Percentiles rank a stretch among this genome's conserved stretches.
phyloP scores from a whole-genome alignment of 352 stramenopile genomes.

The Phytophthora pini region DNA sequence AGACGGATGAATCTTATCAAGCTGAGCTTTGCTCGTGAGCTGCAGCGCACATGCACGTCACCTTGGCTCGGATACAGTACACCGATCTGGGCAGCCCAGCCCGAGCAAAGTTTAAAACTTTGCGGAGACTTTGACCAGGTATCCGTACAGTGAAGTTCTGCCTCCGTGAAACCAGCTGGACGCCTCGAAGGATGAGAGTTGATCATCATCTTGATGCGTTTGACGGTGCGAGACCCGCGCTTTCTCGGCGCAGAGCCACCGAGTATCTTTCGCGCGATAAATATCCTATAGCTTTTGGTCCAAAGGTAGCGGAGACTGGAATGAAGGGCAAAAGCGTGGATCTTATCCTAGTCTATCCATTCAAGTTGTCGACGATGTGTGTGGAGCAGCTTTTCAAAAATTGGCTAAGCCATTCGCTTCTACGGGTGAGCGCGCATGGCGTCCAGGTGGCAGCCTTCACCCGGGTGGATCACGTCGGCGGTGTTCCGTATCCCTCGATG shows the following conservation, averaged over 20 bases:
- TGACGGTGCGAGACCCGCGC: background rate
- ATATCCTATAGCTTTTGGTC: no score
- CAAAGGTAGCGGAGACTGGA: no score
- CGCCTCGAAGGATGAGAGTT: constrained; percentile 5
- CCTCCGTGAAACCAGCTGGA: constrained; percentile 9
- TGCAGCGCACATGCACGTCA: background rate
- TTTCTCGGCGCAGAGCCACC: background rate
- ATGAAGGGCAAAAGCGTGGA: background rate
- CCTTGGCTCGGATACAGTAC: constrained; percentile 6
- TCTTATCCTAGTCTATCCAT: constrained; percentile 21
- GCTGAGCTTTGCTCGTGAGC: constrained; percentile 5
- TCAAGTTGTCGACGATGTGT: constrained; percentile 4
- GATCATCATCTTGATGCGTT: constrained; percentile 8
- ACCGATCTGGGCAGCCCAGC: constrained; percentile 14
- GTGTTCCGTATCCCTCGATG: constrained; percentile 3
- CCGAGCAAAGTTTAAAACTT: background rate
- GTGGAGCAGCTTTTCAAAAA: background rate
- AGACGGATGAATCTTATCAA: constrained; percentile 8
- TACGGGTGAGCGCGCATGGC: background rate
- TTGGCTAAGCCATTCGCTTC: constrained; percentile 6
- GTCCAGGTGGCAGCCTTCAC: constrained; percentile 6
- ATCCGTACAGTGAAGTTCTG: constrained; percentile 6
- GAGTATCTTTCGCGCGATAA: constrained; percentile 11
- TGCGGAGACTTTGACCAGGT: constrained; percentile 14
- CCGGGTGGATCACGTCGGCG: background rate